These are phyloP conservation scores for Fraxinus latifolia DNA, from an alignment of 305 asterid genomes.

Conservation along the genomic window DNA sequence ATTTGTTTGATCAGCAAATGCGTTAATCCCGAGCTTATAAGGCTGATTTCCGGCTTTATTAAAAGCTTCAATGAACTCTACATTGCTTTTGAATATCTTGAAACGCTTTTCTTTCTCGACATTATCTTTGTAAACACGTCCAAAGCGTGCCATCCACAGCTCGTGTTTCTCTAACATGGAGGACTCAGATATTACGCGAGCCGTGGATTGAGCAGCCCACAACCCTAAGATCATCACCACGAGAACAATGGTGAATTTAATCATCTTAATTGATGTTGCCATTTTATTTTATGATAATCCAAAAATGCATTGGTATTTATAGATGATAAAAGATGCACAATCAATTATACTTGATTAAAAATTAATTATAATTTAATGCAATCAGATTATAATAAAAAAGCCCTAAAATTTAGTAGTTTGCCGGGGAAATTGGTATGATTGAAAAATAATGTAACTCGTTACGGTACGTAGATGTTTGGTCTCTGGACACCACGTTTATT, in stretches of 20 bases:
- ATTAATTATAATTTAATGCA: neutral
- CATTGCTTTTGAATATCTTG: slow-evolving; percentile 39
- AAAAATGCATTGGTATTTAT: slow-evolving; percentile 14
- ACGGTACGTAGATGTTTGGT: slow-evolving; percentile 14
- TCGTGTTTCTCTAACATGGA: slow-evolving; percentile 39
- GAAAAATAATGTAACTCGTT: neutral
- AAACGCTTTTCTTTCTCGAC: slow-evolving; percentile 43
- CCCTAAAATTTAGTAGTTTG: neutral
- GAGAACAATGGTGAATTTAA: slow-evolving; percentile 17
- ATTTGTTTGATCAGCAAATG: slow-evolving; percentile 49
- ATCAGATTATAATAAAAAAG: neutral
- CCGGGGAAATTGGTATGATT: slow-evolving; percentile 19
- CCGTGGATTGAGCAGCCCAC: slow-evolving; percentile 22
- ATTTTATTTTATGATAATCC: neutral
- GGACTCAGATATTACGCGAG: slow-evolving; percentile 22
- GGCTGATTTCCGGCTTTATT: slow-evolving; percentile 31
- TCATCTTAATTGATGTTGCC: slow-evolving; percentile 8
- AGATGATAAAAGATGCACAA: neutral
- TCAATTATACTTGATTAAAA: neutral
- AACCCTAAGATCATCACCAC: slow-evolving; percentile 19
- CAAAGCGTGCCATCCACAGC: slow-evolving; percentile 38
- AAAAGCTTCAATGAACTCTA: slow-evolving; percentile 33
- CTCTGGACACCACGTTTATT: neutral
- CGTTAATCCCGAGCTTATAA: slow-evolving; percentile 45
- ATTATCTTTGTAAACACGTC: slow-evolving; percentile 29